Evolutionary conservation across 2,329 filamentous ascomycete species (phyloP), one percentile per base, ranked within the genome.

Genomic region (Ilyonectria mors-panacis): DNA sequence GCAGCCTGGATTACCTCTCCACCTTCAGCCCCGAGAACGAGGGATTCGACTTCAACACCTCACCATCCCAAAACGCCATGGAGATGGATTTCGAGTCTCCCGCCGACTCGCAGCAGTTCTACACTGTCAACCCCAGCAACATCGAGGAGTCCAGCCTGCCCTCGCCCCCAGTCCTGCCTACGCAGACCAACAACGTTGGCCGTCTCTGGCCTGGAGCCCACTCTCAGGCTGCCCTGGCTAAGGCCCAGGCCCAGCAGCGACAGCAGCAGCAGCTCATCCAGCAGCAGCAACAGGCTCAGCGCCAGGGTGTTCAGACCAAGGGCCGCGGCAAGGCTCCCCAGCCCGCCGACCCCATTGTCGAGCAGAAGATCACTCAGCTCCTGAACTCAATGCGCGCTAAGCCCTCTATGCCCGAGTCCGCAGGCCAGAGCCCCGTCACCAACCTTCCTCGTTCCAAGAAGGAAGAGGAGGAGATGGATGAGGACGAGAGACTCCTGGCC

Each of bases 381-480:
- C 87, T 98, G 37, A 95, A 95, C 83, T 94, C 95, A 60, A 97
- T 98, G 92, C 91, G 95, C 74, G 90, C 94, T 72, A 94, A 93
- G 81, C 85, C 88, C 15, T 81, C 85, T 7, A 84, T 86, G 5
- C 81, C 84, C 17, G 87, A 89, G 15, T 81, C 84, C 28, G 68
- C 77, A 35, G 65, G 69, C 26, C 70, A 76, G 33, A 85, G 88
- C 55, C 85, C 87, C 28, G 80, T 91, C n/a, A 86, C 90, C 63
- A 92, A 94, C 78, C 88, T 94, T 74, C 86, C 92, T 56, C 92
- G 91, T 70, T 83, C 89, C 70, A 95, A 92, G 87, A 98, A 98
- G 87, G 94, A 98, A 50, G 95, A 98, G 76, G 95, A 98, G 69
- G 95, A 98, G 59, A 98, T 99, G 95, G 96, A 99, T 75, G 95